phyloP scores from a whole-genome alignment of 1,284 basidiomycete species.

The Vanrija sp. region DNA sequence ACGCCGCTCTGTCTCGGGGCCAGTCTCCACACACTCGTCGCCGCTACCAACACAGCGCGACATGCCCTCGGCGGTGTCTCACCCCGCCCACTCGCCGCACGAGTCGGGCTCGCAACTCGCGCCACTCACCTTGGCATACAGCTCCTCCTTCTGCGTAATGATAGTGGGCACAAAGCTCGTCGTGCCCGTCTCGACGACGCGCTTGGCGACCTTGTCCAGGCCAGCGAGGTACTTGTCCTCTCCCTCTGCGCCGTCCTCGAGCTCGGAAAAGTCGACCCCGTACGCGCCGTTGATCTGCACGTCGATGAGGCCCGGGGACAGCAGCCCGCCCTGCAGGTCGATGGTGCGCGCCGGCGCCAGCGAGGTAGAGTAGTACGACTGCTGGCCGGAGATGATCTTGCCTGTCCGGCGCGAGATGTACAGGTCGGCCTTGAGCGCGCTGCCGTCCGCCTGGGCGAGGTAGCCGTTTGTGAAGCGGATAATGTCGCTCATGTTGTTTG shows the following conservation, averaged over 20 bases:
- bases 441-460: slow-evolving; percentile 69
- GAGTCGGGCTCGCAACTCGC: slow-evolving; percentile 54
- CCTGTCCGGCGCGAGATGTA: slow-evolving; percentile 31
- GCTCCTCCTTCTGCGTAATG: slow-evolving; percentile 51
- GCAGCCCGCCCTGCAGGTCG: slow-evolving; percentile 60
- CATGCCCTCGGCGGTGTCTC: too few relatives aligned
- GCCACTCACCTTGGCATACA: slow-evolving; percentile 53
- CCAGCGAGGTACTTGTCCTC: slow-evolving; percentile 65
- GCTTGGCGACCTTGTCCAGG: slow-evolving; percentile 64
- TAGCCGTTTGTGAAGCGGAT: slow-evolving; percentile 81
- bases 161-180: slow-evolving; percentile 71
- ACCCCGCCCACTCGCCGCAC: too few relatives aligned
- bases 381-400: slow-evolving; percentile 34
- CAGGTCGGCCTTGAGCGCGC: slow-evolving; percentile 36
- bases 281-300: slow-evolving; percentile 74
- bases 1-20: not conserved
- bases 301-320: slow-evolving; percentile 74
- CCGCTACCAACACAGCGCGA: too few relatives aligned
- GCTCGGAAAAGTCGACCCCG: slow-evolving; percentile 79
- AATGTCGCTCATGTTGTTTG: slow-evolving; percentile 42
- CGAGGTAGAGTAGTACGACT: slow-evolving; percentile 23
- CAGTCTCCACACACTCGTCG: not conserved
- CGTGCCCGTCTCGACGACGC: slow-evolving; percentile 80
- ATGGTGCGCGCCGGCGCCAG: slow-evolving; percentile 19
- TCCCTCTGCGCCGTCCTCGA: slow-evolving; percentile 58